A percentile compares a stretch with the other conserved stretches of the same genome.
These are phyloP conservation scores for Lunasporangiospora selenospora DNA, from an alignment of 192 early-diverging fungal species.

Conservation along the genomic window DNA sequence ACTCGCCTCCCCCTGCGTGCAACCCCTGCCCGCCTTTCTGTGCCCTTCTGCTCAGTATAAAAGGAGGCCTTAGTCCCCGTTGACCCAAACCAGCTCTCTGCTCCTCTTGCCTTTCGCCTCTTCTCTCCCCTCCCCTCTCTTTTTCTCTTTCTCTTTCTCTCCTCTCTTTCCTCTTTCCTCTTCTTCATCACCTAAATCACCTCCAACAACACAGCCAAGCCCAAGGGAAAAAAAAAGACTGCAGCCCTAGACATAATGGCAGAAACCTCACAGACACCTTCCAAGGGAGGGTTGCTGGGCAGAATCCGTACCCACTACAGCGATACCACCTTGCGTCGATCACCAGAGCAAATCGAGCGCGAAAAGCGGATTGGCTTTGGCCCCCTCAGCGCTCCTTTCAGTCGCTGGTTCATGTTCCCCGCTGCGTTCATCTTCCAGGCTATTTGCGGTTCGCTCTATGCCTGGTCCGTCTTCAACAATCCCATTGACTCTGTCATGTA, in stretches of 20 bases:
- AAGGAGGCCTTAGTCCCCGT: too few relatives aligned
- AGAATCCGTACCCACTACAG: constrained; percentile 21
- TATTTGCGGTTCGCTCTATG: constrained; percentile 77
- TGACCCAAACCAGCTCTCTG: too few relatives aligned
- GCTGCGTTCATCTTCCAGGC: constrained; percentile 76
- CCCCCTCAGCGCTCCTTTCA: constrained; percentile 51
- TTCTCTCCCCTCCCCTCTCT: neutral
- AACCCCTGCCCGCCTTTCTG: too few relatives aligned
- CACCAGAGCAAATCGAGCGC: constrained; percentile 58
- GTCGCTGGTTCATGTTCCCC: constrained; percentile 72
- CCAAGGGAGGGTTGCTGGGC: constrained; percentile 1
- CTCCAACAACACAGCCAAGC: too few relatives aligned
- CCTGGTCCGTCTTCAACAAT: constrained; percentile 79
- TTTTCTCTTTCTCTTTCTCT: neutral
- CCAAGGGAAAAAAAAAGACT: too few relatives aligned
- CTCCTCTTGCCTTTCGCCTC: neutral
- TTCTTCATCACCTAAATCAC: too few relatives aligned
- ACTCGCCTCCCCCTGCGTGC: too few relatives aligned
- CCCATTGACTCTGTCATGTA: constrained; percentile 69
- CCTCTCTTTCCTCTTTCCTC: neutral
- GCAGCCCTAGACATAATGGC: neutral
- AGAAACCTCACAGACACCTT: neutral
- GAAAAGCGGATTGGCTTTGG: constrained; percentile 60
- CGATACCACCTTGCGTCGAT: constrained; percentile 66
- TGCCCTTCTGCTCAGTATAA: too few relatives aligned